Evolutionary conservation across 768 basidiomycete genomes (phyloP).

Genomic region (Leccinum rimulosum): DNA sequence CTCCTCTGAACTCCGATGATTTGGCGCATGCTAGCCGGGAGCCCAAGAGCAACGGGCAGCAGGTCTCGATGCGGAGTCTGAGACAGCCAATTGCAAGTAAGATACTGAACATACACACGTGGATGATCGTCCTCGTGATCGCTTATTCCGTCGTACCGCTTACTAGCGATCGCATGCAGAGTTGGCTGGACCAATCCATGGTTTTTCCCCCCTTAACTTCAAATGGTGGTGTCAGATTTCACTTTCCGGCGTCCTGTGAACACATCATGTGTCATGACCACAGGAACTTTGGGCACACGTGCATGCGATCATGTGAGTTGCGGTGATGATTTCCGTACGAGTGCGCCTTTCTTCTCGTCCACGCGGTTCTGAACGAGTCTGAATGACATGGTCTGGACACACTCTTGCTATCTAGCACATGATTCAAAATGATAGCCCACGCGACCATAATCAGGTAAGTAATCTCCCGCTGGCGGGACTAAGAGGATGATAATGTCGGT

Average conservation of each 20-base stretch:
- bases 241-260: constrained; percentile 7
- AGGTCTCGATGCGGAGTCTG: too few species aligned
- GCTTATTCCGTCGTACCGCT: neutral
- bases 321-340: neutral
- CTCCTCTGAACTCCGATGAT: too few species aligned
- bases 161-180: neutral
- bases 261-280: constrained; percentile 19
- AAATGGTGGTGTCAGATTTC: neutral
- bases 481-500: neutral
- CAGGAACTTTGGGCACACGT: constrained; percentile 22
- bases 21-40: too few species aligned
- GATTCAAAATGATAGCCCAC: neutral
- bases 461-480: neutral
- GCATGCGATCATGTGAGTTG: neutral
- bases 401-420: too few species aligned
- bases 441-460: neutral
- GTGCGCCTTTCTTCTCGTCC: too few species aligned
- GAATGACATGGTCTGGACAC: too few species aligned
- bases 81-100: too few species aligned
- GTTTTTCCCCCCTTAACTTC: neutral
- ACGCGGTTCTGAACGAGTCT: too few species aligned
- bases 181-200: constrained; percentile 11
- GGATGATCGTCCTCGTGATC: too few species aligned
- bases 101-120: too few species aligned
- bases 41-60: too few species aligned